These are phyloP conservation scores for Tuber umbilicatum DNA, from an alignment of 495 filamentous ascomycete species.

Conservation along the genomic window DNA sequence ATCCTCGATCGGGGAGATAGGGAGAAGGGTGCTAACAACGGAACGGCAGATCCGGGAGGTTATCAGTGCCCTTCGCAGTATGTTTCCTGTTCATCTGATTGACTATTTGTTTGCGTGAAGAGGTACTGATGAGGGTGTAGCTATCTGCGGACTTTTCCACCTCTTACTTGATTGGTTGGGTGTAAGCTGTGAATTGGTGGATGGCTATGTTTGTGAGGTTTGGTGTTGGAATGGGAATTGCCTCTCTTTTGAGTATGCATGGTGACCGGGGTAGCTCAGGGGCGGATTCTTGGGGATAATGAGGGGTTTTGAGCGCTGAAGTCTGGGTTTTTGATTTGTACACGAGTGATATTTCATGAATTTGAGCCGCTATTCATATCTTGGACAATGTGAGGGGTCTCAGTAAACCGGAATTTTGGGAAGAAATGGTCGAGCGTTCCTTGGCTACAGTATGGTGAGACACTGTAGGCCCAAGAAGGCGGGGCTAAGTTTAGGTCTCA, in stretches of 20 bases:
- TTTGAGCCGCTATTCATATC: not conserved
- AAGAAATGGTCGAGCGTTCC: not conserved
- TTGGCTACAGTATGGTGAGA: not conserved
- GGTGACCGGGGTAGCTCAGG: not conserved
- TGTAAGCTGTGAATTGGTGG: not conserved
- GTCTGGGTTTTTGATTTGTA: not conserved
- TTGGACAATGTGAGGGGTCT: not conserved
- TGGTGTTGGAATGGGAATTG: not conserved
- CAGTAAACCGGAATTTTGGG: not conserved
- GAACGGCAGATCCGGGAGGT: conserved; percentile 47
- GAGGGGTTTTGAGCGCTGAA: not conserved
- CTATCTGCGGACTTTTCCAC: conserved; percentile 25
- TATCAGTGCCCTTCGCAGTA: conserved; percentile 53
- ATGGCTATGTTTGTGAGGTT: not conserved
- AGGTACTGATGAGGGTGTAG: conserved; percentile 9
- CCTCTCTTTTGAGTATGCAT: not conserved
- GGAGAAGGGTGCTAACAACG: not conserved
- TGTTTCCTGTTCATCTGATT: not conserved
- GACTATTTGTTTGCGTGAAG: not conserved
- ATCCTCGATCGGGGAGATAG: too few species aligned
- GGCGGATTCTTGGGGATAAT: not conserved
- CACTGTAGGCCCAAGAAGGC: too few species aligned
- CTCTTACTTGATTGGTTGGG: conserved; percentile 1
- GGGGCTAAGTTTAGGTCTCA: not conserved
- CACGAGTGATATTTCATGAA: not conserved